Evolutionary conservation across 371 early-diverging fungal species (phyloP), one percentile per base, ranked within the genome.

Genomic region (Mortierella sp.): DNA sequence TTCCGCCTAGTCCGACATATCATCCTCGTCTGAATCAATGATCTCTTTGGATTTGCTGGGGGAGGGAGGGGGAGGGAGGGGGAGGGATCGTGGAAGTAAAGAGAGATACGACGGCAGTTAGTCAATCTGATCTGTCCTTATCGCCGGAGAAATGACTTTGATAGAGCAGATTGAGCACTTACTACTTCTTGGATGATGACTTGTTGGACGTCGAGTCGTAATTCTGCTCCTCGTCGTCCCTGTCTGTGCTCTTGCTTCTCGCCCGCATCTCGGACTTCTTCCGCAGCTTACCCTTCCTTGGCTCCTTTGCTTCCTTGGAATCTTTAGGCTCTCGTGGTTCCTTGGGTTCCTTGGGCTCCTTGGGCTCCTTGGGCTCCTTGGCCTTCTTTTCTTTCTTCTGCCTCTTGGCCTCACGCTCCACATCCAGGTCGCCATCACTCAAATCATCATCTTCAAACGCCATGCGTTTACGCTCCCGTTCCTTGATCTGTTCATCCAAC

Each of bases 401-500:
- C 58, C 48, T 58, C 64, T 72, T 73, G 19, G 54, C 31, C 38
- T 73, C 69, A 48, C 67, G 67, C 41, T 63, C 72, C 3, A 53
- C 70, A 27, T 64, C 78, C 30, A 61, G 13, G 3, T 72, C 79
- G 0, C 60, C 61, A 13, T 72, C 72, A 26, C 68, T 73, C 34
- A 63, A 41, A 12, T 79, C 79, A 31, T 79, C 79, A 26, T 71
- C 72, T 13, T 69, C 68, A 21, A 68, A 59, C 21, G 54, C 56
- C 69, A 67, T 68, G 21, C 66, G 64, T 62, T 79, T 79, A 41
- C 72, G 78, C 58, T 76, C 78, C 18, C 78, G 78, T 56, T 76
- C 78, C 0, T 70, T 65, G 60, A 65, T 70, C 70, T 61, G 50
- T 66, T 76, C 78, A 46, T 76, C 78, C 54, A 76, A 38, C 51